Base-by-base conservation (phyloP, 1,284 basidiomycete species). In the Marasmius oreades region DNA sequence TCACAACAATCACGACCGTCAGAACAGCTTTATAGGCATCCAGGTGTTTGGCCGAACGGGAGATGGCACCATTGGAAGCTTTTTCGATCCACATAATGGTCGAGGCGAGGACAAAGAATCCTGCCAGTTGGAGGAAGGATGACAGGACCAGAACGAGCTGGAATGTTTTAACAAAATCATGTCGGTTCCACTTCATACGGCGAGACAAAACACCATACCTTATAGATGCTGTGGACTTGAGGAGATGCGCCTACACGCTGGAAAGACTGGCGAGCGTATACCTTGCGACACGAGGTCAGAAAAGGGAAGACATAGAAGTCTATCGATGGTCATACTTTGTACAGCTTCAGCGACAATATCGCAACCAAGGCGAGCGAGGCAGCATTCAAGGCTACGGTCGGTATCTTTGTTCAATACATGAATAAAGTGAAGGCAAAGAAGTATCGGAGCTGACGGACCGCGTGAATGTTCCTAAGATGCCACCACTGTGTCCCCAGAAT, bases 21-120 rank as follows among this genome's bases (percentile, higher is more conserved):
- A 81, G 77, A 3, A 70, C 73, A 0, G 67, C 75, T 36, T 77
- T 64, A 58, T 79, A 81, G 11, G 77, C 34, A 20, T 59, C 61
- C 34, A 67, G 59, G 53, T 77, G 72, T 3, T 64, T 57, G 3
- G 73, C 68, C 36, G 75, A 60, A 7, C 52, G 48, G 24, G 67
- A 65, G 31, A 77, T 66, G 22, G 66, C 59, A 1, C 72, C 70
- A 31, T 67, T 67, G 43, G 69, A 73, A 3, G 82, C 71, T 64
- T 81, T 80, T 60, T 77, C 73, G 34, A 82, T 72, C 81, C 82
- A 85, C 53, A 83, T 67, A 0, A 69, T 75, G 7, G 77, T 71
- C 18, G 77, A 74, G 1, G 77, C 73, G 14, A 83, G 56, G 5
- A 73, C 70, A 63, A 84, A 82, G 66, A 84, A 84, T 7, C 72